Evolutionary conservation across 371 early-diverging fungal species (phyloP).

Genomic region (Coemansia sp.): DNA sequence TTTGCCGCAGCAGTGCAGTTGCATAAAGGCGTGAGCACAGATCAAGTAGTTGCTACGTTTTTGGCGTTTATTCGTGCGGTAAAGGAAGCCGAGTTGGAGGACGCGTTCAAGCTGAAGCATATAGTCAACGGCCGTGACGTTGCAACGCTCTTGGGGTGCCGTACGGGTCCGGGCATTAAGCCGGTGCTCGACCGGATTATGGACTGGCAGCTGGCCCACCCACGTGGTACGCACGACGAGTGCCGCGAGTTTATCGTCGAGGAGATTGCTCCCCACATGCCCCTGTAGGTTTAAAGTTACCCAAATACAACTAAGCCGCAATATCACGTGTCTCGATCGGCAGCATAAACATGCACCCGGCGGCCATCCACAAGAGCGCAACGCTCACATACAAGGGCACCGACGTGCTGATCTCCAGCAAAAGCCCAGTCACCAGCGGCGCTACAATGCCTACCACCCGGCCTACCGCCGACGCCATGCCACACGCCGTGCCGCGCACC

Average conservation of each 20-base stretch:
- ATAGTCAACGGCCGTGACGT: conserved; percentile 68
- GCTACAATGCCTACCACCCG: conserved; percentile 75
- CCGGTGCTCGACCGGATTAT: conserved; percentile 59
- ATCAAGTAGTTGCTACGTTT: conserved; percentile 40
- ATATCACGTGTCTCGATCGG: conserved; percentile 56
- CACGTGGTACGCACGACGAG: conserved; percentile 60
- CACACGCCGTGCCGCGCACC: conserved; percentile 78
- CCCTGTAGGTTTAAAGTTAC: background rate
- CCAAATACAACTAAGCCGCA: conserved; percentile 6
- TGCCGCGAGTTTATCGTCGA: conserved; percentile 50
- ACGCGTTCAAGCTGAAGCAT: conserved; percentile 60
- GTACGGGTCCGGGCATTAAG: conserved; percentile 65
- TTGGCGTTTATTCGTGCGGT: conserved; percentile 48
- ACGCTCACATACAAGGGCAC: conserved; percentile 71
- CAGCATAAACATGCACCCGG: conserved; percentile 62
- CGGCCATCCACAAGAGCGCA: conserved; percentile 59
- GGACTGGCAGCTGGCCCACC: conserved; percentile 74
- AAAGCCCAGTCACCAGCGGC: conserved; percentile 69
- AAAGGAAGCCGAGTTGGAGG: conserved; percentile 52
- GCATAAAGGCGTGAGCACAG: conserved; percentile 12
- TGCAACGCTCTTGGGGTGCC: conserved; percentile 58
- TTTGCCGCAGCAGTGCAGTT: conserved; percentile 60
- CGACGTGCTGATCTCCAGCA: conserved; percentile 58
- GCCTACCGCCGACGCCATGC: conserved; percentile 74
- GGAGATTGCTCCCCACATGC: conserved; percentile 1